A percentile compares a stretch with the other conserved stretches of the same genome.
phyloP scores from a whole-genome alignment of 1,139 yeast species.

The Saccharomycopsis crataegensis region DNA sequence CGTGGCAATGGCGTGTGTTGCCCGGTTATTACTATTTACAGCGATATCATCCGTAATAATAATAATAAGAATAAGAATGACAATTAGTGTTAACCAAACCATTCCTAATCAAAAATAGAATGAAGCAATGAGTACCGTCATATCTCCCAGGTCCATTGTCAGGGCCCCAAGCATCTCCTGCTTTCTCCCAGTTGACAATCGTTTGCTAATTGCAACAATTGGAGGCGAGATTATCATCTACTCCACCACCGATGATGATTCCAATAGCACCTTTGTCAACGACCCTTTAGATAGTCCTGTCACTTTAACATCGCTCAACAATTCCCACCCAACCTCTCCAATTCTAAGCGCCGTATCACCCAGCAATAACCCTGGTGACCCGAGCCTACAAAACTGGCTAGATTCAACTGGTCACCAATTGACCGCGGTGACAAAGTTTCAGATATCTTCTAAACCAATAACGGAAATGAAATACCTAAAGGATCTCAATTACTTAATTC shows the following conservation, averaged over 20 bases:
- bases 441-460: constrained; percentile 23
- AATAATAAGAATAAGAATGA: neutral
- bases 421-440: neutral
- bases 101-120: neutral
- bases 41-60: too few species aligned
- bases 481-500: constrained; percentile 30
- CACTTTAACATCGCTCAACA: constrained; percentile 6
- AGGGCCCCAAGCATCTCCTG: neutral
- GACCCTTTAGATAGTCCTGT: constrained; percentile 12
- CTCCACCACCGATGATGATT: neutral
- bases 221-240: neutral
- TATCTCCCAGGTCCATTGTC: neutral
- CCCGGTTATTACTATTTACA: too few species aligned
- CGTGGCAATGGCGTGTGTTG: too few species aligned
- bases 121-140: neutral
- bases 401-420: neutral
- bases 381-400: neutral
- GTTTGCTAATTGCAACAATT: neutral
- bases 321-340: neutral
- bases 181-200: neutral
- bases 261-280: neutral
- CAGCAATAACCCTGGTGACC: neutral
- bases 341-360: neutral
- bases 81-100: neutral
- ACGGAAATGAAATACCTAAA: constrained; percentile 29